These are phyloP conservation scores for Chrysoporthe cubensis DNA, from an alignment of 2,329 filamentous ascomycete species.

Conservation along the genomic window DNA sequence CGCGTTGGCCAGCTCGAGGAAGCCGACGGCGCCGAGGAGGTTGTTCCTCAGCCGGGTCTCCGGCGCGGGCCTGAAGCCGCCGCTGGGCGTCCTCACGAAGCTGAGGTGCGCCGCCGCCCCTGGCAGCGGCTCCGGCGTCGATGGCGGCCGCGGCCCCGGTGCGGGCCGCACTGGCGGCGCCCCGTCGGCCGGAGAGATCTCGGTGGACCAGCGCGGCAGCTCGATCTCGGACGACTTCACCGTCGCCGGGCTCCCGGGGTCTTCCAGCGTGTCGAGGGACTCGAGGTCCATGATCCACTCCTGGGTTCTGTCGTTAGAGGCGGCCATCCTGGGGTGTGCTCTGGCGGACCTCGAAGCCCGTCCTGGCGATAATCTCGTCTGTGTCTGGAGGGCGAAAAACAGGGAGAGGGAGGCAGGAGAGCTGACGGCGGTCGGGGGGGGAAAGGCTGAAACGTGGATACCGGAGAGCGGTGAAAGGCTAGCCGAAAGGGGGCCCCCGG, in stretches of 20 bases:
- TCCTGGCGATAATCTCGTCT: neutral
- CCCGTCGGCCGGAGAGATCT: constrained; percentile 18
- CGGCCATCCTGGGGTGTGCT: neutral
- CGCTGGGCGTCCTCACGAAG: constrained; percentile 17
- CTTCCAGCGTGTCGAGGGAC: constrained; percentile 20
- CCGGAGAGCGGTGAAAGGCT: constrained; percentile 3
- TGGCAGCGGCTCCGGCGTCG: constrained; percentile 24
- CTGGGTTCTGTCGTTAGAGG: constrained; percentile 19
- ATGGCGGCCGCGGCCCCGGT: constrained; percentile 7
- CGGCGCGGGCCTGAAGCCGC: constrained; percentile 16
- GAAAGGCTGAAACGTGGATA: constrained; percentile 1
- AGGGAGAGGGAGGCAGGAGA: neutral
- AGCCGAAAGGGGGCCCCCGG: neutral
- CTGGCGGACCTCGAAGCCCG: neutral
- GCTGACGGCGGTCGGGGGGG: neutral
- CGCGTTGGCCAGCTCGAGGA: constrained; percentile 59
- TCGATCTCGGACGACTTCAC: constrained; percentile 16
- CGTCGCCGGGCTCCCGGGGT: constrained; percentile 18
- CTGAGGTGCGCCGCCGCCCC: constrained; percentile 25
- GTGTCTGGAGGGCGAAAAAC: no score
- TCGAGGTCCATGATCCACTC: constrained; percentile 27
- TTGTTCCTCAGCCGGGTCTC: constrained; percentile 32
- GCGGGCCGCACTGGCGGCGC: neutral
- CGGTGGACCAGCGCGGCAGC: constrained; percentile 16
- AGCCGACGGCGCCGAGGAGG: constrained; percentile 43